phyloP scores from a whole-genome alignment of 148 eudicot species.

The Persicaria maculosa region DNA sequence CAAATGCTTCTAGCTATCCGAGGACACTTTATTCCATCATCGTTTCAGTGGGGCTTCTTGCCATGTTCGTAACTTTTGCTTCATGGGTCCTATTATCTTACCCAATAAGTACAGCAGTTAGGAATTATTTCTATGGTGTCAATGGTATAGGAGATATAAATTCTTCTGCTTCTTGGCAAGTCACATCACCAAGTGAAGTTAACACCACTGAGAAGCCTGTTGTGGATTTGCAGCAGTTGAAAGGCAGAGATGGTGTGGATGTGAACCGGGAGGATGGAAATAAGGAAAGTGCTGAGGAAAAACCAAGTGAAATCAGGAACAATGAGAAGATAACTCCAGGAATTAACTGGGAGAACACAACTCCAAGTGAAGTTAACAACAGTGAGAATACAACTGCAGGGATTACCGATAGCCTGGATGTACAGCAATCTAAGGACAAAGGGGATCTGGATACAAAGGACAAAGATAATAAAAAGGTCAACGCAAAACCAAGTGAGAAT shows the following conservation, averaged over 20 bases:
- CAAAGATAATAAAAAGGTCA: too few relatives aligned
- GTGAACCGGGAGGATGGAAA: conserved; percentile 10
- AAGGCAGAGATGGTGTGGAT: conserved; percentile 10
- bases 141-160: conserved; percentile 23
- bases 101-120: conserved; percentile 59
- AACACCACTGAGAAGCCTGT: not conserved
- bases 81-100: conserved; percentile 58
- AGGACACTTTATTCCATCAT: conserved; percentile 46
- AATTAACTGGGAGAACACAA: not conserved
- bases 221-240: not conserved
- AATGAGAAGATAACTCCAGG: conserved; percentile 1
- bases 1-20: conserved; percentile 40
- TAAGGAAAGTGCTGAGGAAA: not conserved
- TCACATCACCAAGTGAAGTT: conserved; percentile 9
- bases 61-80: conserved; percentile 59
- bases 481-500: not conserved
- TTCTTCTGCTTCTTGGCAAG: conserved; percentile 17
- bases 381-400: not conserved
- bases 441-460: not conserved
- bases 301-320: conserved; percentile 1
- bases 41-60: conserved; percentile 56
- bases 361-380: conserved; percentile 8
- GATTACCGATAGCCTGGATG: not conserved
- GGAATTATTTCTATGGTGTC: conserved; percentile 49
- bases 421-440: not conserved